Base-by-base conservation (phyloP, 2,329 filamentous ascomycete species). In the Myriosclerotinia scirpicola region DNA sequence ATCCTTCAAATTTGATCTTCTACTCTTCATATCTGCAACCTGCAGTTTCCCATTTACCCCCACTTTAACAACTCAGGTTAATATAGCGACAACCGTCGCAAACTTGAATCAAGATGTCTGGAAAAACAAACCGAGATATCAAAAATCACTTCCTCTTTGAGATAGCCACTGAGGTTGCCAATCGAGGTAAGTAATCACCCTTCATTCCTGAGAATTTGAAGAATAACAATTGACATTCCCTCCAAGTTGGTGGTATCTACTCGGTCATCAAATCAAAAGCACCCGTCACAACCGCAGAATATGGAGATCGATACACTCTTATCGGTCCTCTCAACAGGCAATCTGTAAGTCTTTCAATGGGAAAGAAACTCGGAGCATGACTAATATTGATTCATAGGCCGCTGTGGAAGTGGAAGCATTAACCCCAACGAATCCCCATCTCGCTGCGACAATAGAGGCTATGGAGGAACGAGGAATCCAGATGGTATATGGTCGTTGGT, bases 201-300 rank as follows among this genome's bases (percentile, higher is more conserved):
- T 38, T 38, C n/a, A 12, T 44, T 14, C 78, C 30, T 26, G n/a
- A 17, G 6, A 12, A 38, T 12, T 3, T 17, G n/a, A 11, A 4
- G 12, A 50, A 60, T 4, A 22, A 12, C 5, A 17, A 50, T 30
- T 60, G 14, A 60, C 44, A 17, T 36, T 22, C 5, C 42, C 6
- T 8, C 30, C 46, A 53, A 96, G 95, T 99, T 69, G 95, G 95
- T 76, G 95, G 95, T 75, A 99, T 99, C 81, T 99, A 99, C 84
- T 98, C 94, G 20, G 95, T 99, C 72, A 89, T 99, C 80, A 99
- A 99, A 81, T 99, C 95, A 69, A 99, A 99, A 80, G 94, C 95
- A 48, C 94, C 95, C 61, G 95, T 98, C 69, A 98, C 95, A 54
- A 97, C 94, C 0, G 93, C 93, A 69, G 95, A 99, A 80, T 99